phyloP scores from a whole-genome alignment of 495 filamentous ascomycete species.

The Penicillium roqueforti region DNA sequence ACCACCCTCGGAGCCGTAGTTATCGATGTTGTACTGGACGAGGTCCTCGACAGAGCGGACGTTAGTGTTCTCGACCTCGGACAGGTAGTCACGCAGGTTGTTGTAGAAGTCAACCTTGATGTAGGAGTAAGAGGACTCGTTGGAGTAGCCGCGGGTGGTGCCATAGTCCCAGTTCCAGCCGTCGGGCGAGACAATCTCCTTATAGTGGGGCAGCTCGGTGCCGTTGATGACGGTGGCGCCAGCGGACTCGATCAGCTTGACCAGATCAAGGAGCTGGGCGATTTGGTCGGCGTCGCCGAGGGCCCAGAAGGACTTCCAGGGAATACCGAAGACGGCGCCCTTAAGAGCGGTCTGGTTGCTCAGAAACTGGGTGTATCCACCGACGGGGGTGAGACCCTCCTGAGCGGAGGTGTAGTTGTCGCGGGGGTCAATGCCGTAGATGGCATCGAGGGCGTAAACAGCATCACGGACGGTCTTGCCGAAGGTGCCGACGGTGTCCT shows the following conservation, averaged over 20 bases:
- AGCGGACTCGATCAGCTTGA: conserved; percentile 51
- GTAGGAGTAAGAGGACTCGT: conserved; percentile 67
- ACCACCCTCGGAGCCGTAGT: conserved; percentile 68
- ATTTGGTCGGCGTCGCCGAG: conserved; percentile 51
- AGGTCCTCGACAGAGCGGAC: conserved; percentile 64
- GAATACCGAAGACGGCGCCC: conserved; percentile 64
- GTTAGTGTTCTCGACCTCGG: conserved; percentile 59
- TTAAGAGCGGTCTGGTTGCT: conserved; percentile 48
- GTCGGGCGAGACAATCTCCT: conserved; percentile 55
- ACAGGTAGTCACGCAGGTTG: conserved; percentile 61
- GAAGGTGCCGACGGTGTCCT: conserved; percentile 66
- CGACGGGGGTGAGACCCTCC: conserved; percentile 45
- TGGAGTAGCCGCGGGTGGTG: conserved; percentile 55
- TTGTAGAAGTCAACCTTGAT: conserved; percentile 78
- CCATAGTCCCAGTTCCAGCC: conserved; percentile 75
- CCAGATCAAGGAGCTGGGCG: conserved; percentile 45
- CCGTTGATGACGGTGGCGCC: conserved; percentile 67
- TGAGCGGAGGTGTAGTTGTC: conserved; percentile 61
- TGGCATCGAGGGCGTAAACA: conserved; percentile 60
- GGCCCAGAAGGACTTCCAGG: conserved; percentile 66
- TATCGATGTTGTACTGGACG: conserved; percentile 62
- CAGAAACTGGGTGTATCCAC: conserved; percentile 55
- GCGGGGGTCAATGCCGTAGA: conserved; percentile 55
- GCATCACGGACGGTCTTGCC: conserved; percentile 64
- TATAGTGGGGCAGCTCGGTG: conserved; percentile 61